Evolutionary conservation across 2,329 filamentous ascomycete genomes (phyloP), one percentile per base, ranked within the genome.

Genomic region (Epichloe festucae): DNA sequence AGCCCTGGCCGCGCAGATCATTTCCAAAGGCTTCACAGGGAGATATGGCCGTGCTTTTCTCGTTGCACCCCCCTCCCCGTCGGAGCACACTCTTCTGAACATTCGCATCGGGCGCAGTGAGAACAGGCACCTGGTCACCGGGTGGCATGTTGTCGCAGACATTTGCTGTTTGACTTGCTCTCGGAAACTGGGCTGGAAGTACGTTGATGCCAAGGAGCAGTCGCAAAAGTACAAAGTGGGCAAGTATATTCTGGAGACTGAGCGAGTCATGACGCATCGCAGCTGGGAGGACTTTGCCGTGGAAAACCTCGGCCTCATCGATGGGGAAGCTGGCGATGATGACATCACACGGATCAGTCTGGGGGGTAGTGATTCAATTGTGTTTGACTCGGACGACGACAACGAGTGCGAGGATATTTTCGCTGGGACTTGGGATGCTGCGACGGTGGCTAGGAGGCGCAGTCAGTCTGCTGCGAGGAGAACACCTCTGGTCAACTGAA

Each of bases 361-460:
- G 46, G 35, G 36, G 36, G 42, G 38, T 10, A 57, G 54, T 12
- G 66, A 66, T 3, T 64, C 69, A 27, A 59, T 81, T 15, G 69
- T 73, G 41, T 83, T 84, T 57, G 78, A 84, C 66, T 82, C 78
- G 21, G 76, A 78, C 8, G 78, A 84, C 55, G 79, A 83, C 53
- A 79, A 84, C 40, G 81, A 85, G 60, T 83, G 81, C 49, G 81
- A 84, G 51, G 81, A 84, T 43, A 67, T 85, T 36, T 85, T 85
- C 63, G 67, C 73, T 0, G 81, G 81, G 1, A 70, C 70, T 4
- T 85, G 81, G 81, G 74, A 83, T 59, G 67, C 77, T 2, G 72
- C 73, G 23, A 66, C 65, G 1, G 77, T 74, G 12, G 73, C 73
- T 1, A 70, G 65, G 59, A 68, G 76, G 49, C 69, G 76, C 49